phyloP scores from a whole-genome alignment of 768 basidiomycete species.

The Pulveroboletus ravenelii region DNA sequence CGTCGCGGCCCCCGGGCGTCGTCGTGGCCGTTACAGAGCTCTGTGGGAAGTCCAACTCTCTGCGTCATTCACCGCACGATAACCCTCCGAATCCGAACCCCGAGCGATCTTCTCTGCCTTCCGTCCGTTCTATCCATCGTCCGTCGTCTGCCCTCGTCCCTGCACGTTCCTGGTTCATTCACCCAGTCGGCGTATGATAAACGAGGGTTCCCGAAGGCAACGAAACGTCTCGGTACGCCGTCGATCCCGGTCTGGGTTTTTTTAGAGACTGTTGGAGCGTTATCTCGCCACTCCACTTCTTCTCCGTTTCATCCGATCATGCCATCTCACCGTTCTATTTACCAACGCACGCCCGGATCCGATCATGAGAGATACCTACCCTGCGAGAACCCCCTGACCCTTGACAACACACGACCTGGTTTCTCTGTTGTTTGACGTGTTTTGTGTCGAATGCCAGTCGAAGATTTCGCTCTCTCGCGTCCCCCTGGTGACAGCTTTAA shows the following conservation, averaged over 20 bases:
- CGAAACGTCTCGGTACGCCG: slow-evolving; percentile 5
- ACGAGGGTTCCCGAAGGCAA: neutral
- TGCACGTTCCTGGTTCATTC: neutral
- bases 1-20: too few relatives aligned
- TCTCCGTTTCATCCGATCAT: neutral
- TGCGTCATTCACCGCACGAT: too few relatives aligned
- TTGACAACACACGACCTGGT: neutral
- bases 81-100: too few relatives aligned
- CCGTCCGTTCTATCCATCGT: neutral
- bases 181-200: too few relatives aligned
- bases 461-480: too few relatives aligned
- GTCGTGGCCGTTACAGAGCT: too few relatives aligned
- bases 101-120: neutral
- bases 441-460: too few relatives aligned
- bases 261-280: neutral
- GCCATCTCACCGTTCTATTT: neutral
- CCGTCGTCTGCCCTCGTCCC: neutral
- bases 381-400: neutral
- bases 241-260: neutral
- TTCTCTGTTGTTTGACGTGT: too few relatives aligned
- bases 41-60: too few relatives aligned
- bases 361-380: neutral
- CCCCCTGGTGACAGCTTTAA: too few relatives aligned
- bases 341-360: neutral
- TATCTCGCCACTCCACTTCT: neutral